phyloP scores from a whole-genome alignment of 148 eudicot species.

The Rhododendron mucronatum region DNA sequence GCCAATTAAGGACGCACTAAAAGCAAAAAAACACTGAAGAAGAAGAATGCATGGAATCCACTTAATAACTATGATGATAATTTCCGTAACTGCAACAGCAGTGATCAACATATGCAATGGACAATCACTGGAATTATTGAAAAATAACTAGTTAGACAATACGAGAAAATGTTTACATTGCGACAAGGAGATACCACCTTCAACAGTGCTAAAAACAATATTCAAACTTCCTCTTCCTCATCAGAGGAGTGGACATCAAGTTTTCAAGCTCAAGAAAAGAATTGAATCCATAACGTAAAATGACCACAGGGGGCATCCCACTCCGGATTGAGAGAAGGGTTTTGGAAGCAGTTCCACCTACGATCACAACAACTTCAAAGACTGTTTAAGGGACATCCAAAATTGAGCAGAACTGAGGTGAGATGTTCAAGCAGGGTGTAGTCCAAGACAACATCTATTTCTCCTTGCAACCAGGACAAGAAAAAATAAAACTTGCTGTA shows the following conservation, averaged over 20 bases:
- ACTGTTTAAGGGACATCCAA: not conserved
- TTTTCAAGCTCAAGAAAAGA: not conserved
- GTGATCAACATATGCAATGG: not conserved
- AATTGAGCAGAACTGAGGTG: not conserved
- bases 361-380: not conserved
- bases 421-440: not conserved
- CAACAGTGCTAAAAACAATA: not conserved
- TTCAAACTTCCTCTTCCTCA: not conserved
- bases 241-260: not conserved
- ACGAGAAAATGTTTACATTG: not conserved
- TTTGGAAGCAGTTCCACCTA: not conserved
- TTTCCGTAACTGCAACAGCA: not conserved
- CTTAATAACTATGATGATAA: not conserved
- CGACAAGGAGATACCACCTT: not conserved
- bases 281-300: not conserved
- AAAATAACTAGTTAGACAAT: not conserved
- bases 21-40: not conserved
- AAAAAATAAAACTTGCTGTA: not conserved
- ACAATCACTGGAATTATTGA: not conserved
- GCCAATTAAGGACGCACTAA: not conserved
- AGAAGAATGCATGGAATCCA: not conserved
- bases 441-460: constrained; percentile 4
- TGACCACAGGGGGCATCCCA: not conserved
- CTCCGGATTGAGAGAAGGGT: not conserved
- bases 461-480: not conserved